Evolutionary conservation across 257 asterid genomes (phyloP), one percentile per base, ranked within the genome.

Genomic region (Misopates orontium): DNA sequence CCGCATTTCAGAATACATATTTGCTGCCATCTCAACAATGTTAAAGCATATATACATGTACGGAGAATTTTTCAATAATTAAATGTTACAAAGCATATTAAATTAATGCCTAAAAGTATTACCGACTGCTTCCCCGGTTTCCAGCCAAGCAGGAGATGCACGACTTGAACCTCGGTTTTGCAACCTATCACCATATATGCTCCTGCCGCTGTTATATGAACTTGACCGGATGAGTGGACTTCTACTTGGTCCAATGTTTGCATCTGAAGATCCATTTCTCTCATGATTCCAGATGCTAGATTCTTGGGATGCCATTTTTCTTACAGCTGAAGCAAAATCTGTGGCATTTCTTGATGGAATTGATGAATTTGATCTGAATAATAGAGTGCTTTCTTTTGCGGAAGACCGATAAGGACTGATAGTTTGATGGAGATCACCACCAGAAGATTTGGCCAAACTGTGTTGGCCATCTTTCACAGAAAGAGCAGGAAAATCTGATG

Each of bases 401-500:
- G 84, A 57, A 59, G 80, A 71, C 74, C 76, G 74, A 56, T 75
- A 82, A 17, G 86, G 84, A 62, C 70, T 69, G 8, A 69, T 71
- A 53, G 71, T 83, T 56, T 74, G 88, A 62, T 84, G 85, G 67
- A 82, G 79, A 68, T 81, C 81, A 15, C 74, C 82, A 16, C 76
- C 82, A 62, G 75, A 47, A 78, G 77, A 82, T 45, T 77, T 84
- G 23, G 77, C 66, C 73, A 81, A 62, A 60, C 82, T 84, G 10
- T 79, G 80, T 66, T 75, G 86, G 67, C 79, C 74, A 50, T 82
- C 95, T 67, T 83, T 73, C 10, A 67, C 78, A 66, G 94, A 80
- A 55, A 88, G 96, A 42, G 97, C 96, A n/a, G 99, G 99, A 68
- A 94, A 90, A 81, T 88, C 96, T 87, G 85, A 71, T 19, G 84